Evolutionary conservation across 177 flowering plant species (phyloP).

Genomic region (Vitis hybrid): DNA sequence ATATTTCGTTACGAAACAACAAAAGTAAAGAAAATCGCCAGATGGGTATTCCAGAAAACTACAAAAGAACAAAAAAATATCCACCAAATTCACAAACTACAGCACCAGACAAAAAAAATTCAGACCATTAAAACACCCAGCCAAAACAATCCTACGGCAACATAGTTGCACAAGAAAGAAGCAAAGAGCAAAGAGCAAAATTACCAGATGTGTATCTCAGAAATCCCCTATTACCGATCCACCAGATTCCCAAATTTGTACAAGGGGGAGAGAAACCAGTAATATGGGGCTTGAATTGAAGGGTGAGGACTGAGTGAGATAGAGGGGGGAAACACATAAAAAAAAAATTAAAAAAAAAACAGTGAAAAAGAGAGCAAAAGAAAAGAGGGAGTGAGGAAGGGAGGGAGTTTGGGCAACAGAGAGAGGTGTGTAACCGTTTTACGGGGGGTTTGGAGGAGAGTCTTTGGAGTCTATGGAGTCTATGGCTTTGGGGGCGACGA

Average conservation of each 20-base stretch:
- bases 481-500: too few relatives aligned
- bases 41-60: conserved; percentile 13
- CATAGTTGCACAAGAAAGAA: too few relatives aligned
- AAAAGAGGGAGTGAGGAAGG: not conserved
- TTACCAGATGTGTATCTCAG: conserved; percentile 14
- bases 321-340: conserved; percentile 2
- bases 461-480: conserved; percentile 1
- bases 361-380: conserved; percentile 5
- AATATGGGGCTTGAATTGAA: conserved; percentile 13
- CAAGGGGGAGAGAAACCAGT: conserved; percentile 10
- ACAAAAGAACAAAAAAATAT: too few relatives aligned
- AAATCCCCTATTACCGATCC: conserved; percentile 27
- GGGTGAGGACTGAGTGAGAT: not conserved
- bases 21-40: conserved; percentile 6
- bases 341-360: not conserved
- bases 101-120: not conserved
- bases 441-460: not conserved
- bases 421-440: too few relatives aligned
- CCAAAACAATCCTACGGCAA: too few relatives aligned
- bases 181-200: not conserved
- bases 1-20: not conserved
- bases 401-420: too few relatives aligned
- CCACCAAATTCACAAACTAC: too few relatives aligned
- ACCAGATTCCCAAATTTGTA: conserved; percentile 13
- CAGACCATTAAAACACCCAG: not conserved